Evolutionary conservation across 169 alveolate genomes (phyloP).

Genomic region (Cryptosporidium sp.): DNA sequence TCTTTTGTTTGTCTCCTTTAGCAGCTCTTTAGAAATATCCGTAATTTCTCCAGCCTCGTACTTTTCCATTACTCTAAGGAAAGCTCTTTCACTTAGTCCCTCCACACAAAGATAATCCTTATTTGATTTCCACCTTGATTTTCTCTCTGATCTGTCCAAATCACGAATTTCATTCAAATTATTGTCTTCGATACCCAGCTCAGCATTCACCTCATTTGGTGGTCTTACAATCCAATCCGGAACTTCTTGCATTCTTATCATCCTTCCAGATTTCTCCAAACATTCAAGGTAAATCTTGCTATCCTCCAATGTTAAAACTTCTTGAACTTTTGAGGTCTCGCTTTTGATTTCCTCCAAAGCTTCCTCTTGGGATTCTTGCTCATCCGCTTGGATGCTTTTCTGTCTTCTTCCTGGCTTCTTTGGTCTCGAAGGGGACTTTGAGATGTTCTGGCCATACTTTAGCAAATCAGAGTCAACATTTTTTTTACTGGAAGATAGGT

Average conservation of each 20-base stretch:
- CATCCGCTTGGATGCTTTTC: not conserved
- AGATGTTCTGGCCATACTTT: constrained; percentile 21
- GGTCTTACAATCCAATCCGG: constrained; percentile 73
- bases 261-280: constrained; percentile 58
- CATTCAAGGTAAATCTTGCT: constrained; percentile 26
- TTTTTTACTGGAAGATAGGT: not conserved
- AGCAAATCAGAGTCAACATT: constrained; percentile 1
- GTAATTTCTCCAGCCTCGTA: constrained; percentile 54
- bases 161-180: constrained; percentile 6
- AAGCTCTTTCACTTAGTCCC: constrained; percentile 64
- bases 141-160: constrained; percentile 34
- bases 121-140: constrained; percentile 65
- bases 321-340: not conserved
- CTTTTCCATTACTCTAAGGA: constrained; percentile 45
- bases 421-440: constrained; percentile 58
- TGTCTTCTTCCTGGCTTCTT: constrained; percentile 68
- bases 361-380: constrained; percentile 14
- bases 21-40: constrained; percentile 26
- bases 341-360: too few species aligned
- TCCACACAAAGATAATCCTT: constrained; percentile 59
- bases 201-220: constrained; percentile 67
- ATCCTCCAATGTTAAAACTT: constrained; percentile 18
- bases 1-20: constrained; percentile 37
- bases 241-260: constrained; percentile 43
- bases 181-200: constrained; percentile 38